phyloP scores from a whole-genome alignment of 2,329 filamentous ascomycete species.

The Colletotrichum nymphaeae region DNA sequence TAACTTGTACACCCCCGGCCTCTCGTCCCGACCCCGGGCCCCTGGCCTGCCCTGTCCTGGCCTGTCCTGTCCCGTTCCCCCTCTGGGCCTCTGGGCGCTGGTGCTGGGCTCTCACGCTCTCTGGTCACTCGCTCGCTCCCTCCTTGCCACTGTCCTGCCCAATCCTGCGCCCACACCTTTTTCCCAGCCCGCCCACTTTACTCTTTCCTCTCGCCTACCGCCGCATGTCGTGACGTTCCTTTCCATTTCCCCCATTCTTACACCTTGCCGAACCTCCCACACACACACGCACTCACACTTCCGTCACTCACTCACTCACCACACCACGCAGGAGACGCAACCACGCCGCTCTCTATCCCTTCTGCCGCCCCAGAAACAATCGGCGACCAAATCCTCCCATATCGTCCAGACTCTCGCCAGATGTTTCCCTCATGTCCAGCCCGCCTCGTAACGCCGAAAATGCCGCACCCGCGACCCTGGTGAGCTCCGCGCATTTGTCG shows the following conservation, averaged over 20 bases:
- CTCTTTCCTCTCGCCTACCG: slow-evolving; percentile 25
- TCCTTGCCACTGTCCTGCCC: not conserved
- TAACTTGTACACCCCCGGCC: not conserved
- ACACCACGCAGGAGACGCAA: slow-evolving; percentile 5
- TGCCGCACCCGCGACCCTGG: slow-evolving; percentile 62
- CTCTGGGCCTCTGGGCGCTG: no score
- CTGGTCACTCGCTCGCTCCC: not conserved
- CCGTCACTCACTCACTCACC: not conserved
- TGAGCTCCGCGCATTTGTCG: slow-evolving; percentile 48
- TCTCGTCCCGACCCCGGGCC: not conserved
- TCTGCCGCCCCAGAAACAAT: slow-evolving; percentile 30
- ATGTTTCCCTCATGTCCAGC: slow-evolving; percentile 71
- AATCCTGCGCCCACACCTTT: not conserved
- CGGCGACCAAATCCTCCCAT: slow-evolving; percentile 44
- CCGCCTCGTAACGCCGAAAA: slow-evolving; percentile 62
- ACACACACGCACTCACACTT: slow-evolving; percentile 10
- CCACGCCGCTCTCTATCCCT: slow-evolving; percentile 23
- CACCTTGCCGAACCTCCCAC: slow-evolving; percentile 11
- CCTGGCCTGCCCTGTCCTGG: not conserved
- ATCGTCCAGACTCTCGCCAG: slow-evolving; percentile 49
- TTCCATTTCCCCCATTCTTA: slow-evolving; percentile 24
- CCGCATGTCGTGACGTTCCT: slow-evolving; percentile 22
- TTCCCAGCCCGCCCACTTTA: slow-evolving; percentile 16
- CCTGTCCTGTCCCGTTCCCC: not conserved
- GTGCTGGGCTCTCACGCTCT: no score